Percentiles rank a stretch among this genome's conserved stretches.
Conservation (phyloP, 257 asterid genomes). For the Petunia secreta region DNA sequence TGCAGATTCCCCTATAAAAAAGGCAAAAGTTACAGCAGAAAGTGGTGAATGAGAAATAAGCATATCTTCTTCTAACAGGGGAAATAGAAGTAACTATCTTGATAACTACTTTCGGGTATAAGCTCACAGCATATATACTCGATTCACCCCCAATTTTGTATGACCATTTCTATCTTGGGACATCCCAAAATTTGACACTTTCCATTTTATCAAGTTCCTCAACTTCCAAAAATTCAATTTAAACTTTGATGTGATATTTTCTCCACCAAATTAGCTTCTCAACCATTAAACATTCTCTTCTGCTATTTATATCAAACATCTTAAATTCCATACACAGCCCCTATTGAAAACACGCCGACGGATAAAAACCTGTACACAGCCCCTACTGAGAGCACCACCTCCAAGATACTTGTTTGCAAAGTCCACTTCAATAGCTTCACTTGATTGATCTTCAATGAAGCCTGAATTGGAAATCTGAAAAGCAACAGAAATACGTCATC, state of each 20-base stretch:
- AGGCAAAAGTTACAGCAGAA: no score
- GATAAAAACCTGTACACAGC: slow-evolving; percentile 72
- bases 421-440: slow-evolving; percentile 85
- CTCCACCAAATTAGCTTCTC: background rate
- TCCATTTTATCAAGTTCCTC: background rate
- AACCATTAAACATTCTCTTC: background rate
- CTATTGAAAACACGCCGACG: slow-evolving; percentile 14
- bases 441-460: slow-evolving; percentile 71
- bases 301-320: background rate
- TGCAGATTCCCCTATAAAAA: no score
- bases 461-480: slow-evolving; percentile 64
- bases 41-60: no score
- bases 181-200: background rate
- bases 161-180: background rate
- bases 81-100: no score
- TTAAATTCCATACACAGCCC: slow-evolving; percentile 72
- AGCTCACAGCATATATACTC: no score
- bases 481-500: slow-evolving; percentile 11
- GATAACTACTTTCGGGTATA: no score
- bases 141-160: no score
- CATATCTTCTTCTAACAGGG: no score
- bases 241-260: background rate
- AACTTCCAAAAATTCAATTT: background rate
- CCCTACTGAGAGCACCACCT: slow-evolving; percentile 86
- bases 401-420: slow-evolving; percentile 86